These are phyloP conservation scores for Penicillium desertorum DNA, from an alignment of 495 filamentous ascomycete species.

Conservation along the genomic window DNA sequence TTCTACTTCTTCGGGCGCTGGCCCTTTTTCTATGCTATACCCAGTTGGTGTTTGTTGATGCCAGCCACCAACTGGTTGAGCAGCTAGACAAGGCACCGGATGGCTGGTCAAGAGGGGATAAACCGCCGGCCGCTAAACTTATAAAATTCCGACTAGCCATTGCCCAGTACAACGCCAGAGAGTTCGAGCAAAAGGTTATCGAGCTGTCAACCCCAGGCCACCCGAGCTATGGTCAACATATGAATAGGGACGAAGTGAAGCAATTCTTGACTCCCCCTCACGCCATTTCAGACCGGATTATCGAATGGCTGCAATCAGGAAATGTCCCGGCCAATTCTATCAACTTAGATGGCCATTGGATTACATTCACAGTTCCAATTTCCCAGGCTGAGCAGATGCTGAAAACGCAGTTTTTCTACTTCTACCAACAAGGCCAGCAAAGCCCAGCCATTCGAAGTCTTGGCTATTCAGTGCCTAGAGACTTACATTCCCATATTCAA, in stretches of 20 bases:
- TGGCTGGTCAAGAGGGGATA: constrained; percentile 48
- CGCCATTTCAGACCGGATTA: constrained; percentile 41
- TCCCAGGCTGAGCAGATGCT: constrained; percentile 54
- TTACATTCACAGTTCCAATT: constrained; percentile 53
- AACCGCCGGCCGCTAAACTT: constrained; percentile 32
- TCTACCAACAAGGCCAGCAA: constrained; percentile 37
- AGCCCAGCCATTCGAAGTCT: constrained; percentile 52
- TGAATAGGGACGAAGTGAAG: constrained; percentile 57
- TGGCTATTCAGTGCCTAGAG: constrained; percentile 56
- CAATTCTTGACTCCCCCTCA: constrained; percentile 49
- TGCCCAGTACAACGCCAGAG: constrained; percentile 48
- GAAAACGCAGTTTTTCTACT: constrained; percentile 55
- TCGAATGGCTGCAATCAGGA: constrained; percentile 51
- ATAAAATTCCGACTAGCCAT: constrained; percentile 57
- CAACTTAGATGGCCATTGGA: constrained; percentile 53
- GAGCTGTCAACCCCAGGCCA: constrained; percentile 63
- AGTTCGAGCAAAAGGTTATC: constrained; percentile 60
- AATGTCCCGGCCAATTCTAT: constrained; percentile 46
- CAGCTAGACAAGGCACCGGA: constrained; percentile 39
- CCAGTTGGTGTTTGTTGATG: neutral
- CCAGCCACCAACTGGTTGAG: constrained; percentile 44
- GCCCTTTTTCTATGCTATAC: constrained; percentile 16
- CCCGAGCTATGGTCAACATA: constrained; percentile 60
- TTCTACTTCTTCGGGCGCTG: constrained; percentile 12
- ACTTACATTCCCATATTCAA: constrained; percentile 46